Base-by-base conservation (phyloP, 2,329 filamentous ascomycete genomes). In the Ceratocystis colombiana region DNA sequence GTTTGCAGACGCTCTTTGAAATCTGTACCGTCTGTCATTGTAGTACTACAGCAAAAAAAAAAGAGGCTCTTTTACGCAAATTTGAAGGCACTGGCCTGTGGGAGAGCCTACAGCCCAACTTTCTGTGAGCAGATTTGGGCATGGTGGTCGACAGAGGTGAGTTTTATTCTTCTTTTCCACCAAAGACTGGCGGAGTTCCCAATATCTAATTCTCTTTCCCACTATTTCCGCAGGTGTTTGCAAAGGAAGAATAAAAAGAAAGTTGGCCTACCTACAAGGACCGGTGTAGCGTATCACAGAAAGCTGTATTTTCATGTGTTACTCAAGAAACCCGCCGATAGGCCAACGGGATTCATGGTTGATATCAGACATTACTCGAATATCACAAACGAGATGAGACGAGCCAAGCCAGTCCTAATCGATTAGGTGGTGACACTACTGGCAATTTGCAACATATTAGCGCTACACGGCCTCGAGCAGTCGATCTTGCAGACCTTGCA, bases 401-500 rank as follows among this genome's bases (percentile, higher is more conserved):
- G 65, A 57, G 48, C 64, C 30, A 63, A 59, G n/a, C 62, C 55
- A n/a, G 69, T 74, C n/a, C 62, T 46, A 20, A 68, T 74, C n/a
- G 74, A 75, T 48, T 82, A 82, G 10, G 77, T 89, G 3, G 74
- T 88, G n/a, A 78, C 82, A 0, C 74, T 88, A 2, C 79, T 85
- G 1, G 76, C 77, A 1, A 73, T 89, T 2, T 79, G 82, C 0
- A 76, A 84, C 50, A 84, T 88, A 69, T 79, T 89, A 17, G 79
- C 86, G 15, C 37, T 41, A 81, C 84, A 2, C 79, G 84, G 15
- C 75, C 78, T 5, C 77, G 79, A 62, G 79, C 81, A 1, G 80
- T 89, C 20, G 83, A 89, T 71, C 79, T 88, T 4, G 68, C 67
- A 74, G 8, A 75, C 85, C 1, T 77, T 88, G n/a, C 80, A 88